These are phyloP conservation scores for Emmonsiellopsis sp. DNA, from an alignment of 2,329 filamentous ascomycete genomes.

Conservation along the genomic window DNA sequence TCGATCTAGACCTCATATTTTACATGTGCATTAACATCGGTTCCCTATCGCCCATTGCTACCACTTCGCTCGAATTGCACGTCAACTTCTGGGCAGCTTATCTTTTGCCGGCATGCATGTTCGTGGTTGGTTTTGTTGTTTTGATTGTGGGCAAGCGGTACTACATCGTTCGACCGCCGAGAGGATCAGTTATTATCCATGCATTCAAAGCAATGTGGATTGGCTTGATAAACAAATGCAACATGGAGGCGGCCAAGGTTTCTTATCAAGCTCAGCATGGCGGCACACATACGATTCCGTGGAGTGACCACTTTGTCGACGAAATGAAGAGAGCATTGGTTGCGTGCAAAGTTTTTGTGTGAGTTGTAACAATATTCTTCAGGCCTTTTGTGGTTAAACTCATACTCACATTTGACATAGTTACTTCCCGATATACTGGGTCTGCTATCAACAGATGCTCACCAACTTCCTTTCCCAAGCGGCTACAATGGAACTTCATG, in stretches of 20 bases:
- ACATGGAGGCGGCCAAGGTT: conserved; percentile 56
- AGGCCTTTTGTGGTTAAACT: not conserved
- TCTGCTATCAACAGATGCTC: conserved; percentile 59
- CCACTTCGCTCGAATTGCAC: conserved; percentile 57
- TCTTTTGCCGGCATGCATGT: conserved; percentile 52
- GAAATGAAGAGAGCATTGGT: conserved; percentile 57
- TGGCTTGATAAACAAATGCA: conserved; percentile 44
- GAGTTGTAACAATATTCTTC: conserved; percentile 17
- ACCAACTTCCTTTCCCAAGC: conserved; percentile 59
- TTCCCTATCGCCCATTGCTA: conserved; percentile 57
- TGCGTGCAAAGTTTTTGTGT: conserved; percentile 64
- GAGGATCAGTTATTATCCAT: conserved; percentile 55
- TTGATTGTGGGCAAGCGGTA: conserved; percentile 36
- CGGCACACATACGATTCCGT: conserved; percentile 38
- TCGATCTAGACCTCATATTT: conserved; percentile 52
- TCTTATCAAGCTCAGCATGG: conserved; percentile 49
- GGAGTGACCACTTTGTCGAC: conserved; percentile 62
- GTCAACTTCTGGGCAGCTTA: conserved; percentile 59
- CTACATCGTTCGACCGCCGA: conserved; percentile 42
- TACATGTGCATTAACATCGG: conserved; percentile 66
- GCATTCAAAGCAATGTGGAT: conserved; percentile 49
- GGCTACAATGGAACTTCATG: conserved; percentile 51
- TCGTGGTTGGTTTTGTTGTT: conserved; percentile 50
- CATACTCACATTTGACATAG: conserved; percentile 2
- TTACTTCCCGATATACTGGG: conserved; percentile 56